Percentiles rank a stretch among this genome's conserved stretches.
phyloP scores from a whole-genome alignment of 2,329 filamentous ascomycete genomes.

The Tolypocladium nubicola region DNA sequence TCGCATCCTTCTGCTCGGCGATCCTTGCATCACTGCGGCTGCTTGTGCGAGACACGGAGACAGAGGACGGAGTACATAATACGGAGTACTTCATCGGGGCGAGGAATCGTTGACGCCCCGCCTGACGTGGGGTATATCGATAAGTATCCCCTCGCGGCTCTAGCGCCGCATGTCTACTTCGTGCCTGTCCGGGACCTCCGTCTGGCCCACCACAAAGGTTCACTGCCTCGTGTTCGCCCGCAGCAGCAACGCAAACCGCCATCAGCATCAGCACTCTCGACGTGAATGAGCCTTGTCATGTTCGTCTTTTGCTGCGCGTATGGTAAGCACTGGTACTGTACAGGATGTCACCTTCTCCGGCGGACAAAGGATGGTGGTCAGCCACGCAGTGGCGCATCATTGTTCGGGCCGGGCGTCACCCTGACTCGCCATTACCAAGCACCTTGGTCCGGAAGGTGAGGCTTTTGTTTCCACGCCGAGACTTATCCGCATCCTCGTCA shows the following conservation, averaged over 20 bases:
- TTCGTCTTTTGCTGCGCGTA: not conserved
- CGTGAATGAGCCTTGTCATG: not conserved
- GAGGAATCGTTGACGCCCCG: not conserved
- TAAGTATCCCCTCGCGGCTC: not conserved
- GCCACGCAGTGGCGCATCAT: not conserved
- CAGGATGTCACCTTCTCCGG: not conserved
- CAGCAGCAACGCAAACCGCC: not conserved
- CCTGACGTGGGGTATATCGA: conserved; percentile 8
- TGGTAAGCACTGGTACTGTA: too few species aligned
- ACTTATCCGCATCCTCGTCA: not conserved
- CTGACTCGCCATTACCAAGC: not conserved
- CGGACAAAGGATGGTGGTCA: not conserved
- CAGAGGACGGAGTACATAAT: not conserved
- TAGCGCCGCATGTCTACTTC: not conserved
- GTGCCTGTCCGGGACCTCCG: not conserved
- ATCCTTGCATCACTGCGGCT: not conserved
- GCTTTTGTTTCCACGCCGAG: not conserved
- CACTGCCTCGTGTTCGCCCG: not conserved
- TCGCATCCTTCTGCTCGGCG: not conserved
- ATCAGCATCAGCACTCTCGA: not conserved
- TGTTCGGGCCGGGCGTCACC: not conserved
- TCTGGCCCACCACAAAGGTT: not conserved
- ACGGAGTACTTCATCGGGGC: not conserved
- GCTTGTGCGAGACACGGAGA: not conserved
- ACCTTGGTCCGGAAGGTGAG: not conserved